phyloP scores from a whole-genome alignment of 2,329 filamentous ascomycete genomes.

The Chaetothyriales sp. region DNA sequence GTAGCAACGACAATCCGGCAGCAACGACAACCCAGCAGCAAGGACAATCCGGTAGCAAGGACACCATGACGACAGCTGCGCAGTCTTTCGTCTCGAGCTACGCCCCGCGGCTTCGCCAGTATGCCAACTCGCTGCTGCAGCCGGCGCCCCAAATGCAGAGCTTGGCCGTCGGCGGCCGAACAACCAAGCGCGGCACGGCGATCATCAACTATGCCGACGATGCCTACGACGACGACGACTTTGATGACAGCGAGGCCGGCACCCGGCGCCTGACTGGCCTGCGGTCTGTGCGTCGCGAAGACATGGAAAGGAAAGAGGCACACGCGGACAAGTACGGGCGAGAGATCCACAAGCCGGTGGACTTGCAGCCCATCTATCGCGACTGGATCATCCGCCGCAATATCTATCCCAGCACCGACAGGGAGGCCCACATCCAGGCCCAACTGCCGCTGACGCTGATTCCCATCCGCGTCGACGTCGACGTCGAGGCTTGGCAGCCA shows the following conservation, averaged over 20 bases:
- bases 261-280: conserved; percentile 62
- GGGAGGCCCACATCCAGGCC: conserved; percentile 51
- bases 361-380: conserved; percentile 80
- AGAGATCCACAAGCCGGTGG: conserved; percentile 63
- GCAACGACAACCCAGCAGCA: not conserved
- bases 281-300: conserved; percentile 68
- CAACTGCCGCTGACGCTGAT: conserved; percentile 79
- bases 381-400: conserved; percentile 80
- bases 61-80: conserved; percentile 40
- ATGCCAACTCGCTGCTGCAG: conserved; percentile 81
- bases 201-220: conserved; percentile 98
- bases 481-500: conserved; percentile 58
- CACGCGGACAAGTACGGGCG: conserved; percentile 67
- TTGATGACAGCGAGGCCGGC: conserved; percentile 47
- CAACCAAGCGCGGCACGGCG: conserved; percentile 92
- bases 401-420: conserved; percentile 39
- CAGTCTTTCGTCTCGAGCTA: conserved; percentile 87
- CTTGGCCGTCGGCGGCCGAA: conserved; percentile 56
- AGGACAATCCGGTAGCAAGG: not conserved
- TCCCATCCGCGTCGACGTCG: conserved; percentile 90
- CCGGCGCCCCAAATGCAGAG: conserved; percentile 63
- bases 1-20: too few relatives aligned
- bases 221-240: conserved; percentile 66
- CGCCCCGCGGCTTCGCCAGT: conserved; percentile 75
- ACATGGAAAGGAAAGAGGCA: conserved; percentile 51